Evolutionary conservation across 2,329 filamentous ascomycete species (phyloP).

Genomic region (Niveomyces coronatus): DNA sequence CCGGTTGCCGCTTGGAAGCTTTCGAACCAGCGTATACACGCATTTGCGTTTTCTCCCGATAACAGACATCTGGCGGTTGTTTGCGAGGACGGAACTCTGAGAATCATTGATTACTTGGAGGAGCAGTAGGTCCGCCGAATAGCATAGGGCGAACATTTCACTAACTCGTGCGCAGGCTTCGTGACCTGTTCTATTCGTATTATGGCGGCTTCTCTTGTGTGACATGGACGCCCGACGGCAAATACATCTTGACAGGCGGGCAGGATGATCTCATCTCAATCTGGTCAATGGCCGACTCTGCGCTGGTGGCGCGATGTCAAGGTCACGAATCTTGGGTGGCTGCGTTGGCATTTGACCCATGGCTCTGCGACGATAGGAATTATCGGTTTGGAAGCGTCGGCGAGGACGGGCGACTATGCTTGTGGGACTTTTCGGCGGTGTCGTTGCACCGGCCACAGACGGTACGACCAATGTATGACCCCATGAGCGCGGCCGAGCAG

Average conservation of each 20-base stretch:
- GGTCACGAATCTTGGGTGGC: constrained; percentile 96
- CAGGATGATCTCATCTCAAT: constrained; percentile 96
- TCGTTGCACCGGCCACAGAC: constrained; percentile 90
- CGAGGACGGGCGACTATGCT: constrained; percentile 77
- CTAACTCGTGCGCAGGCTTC: constrained; percentile 43
- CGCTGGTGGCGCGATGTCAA: constrained; percentile 82
- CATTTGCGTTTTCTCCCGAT: constrained; percentile 87
- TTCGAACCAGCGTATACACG: constrained; percentile 82
- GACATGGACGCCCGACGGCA: constrained; percentile 94
- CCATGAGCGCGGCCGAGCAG: constrained; percentile 3
- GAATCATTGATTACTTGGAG: constrained; percentile 83
- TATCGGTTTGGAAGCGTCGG: constrained; percentile 95
- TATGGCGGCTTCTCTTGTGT: constrained; percentile 90
- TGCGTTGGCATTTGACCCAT: constrained; percentile 87
- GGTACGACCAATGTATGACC: constrained; percentile 39
- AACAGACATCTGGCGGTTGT: constrained; percentile 79
- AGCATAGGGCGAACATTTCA: neutral
- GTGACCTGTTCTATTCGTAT: constrained; percentile 81
- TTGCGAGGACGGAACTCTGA: constrained; percentile 79
- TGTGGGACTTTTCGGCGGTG: constrained; percentile 97
- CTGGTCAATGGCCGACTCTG: constrained; percentile 77
- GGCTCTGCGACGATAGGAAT: constrained; percentile 90
- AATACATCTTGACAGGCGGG: constrained; percentile 89
- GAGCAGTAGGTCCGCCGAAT: constrained; percentile 55
- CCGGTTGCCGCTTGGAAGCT: constrained; percentile 89